Conservation (phyloP, 2,329 filamentous ascomycete genomes). For the Magnaporthales sp. region DNA sequence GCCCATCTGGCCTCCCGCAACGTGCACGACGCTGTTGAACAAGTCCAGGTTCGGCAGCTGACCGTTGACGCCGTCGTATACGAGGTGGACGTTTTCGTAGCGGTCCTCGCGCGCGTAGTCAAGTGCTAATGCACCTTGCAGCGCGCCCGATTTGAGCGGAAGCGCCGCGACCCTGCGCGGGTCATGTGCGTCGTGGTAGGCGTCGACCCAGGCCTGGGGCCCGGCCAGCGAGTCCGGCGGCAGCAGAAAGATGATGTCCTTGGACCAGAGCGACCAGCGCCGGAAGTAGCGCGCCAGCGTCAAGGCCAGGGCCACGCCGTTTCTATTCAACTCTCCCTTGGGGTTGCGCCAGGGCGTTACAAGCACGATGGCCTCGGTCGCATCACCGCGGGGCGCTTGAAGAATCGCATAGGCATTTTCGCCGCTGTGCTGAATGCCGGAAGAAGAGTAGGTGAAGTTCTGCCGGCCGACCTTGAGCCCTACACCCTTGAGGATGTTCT, state of each 20-base stretch:
- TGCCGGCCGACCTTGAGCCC: conserved; percentile 85
- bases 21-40: conserved; percentile 85
- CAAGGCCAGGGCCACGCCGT: conserved; percentile 77
- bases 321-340: conserved; percentile 69
- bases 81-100: conserved; percentile 82
- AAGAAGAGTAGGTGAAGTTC: conserved; percentile 75
- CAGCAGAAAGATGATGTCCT: conserved; percentile 91
- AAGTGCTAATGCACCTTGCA: conserved; percentile 88
- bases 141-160: conserved; percentile 81
- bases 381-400: conserved; percentile 88
- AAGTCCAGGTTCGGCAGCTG: conserved; percentile 93
- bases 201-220: conserved; percentile 94
- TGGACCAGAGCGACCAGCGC: conserved; percentile 96
- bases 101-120: conserved; percentile 81
- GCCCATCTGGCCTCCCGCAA: conserved; percentile 87
- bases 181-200: conserved; percentile 87
- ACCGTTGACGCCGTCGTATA: conserved; percentile 93
- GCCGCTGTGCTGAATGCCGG: conserved; percentile 64
- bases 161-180: conserved; percentile 62
- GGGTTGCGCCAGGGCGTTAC: conserved; percentile 84
- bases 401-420: conserved; percentile 93
- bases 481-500: conserved; percentile 64
- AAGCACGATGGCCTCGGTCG: conserved; percentile 91
- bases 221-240: conserved; percentile 83
- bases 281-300: conserved; percentile 93